Conservation (phyloP, 2,329 filamentous ascomycete species). For the Cytospora leucostoma region DNA sequence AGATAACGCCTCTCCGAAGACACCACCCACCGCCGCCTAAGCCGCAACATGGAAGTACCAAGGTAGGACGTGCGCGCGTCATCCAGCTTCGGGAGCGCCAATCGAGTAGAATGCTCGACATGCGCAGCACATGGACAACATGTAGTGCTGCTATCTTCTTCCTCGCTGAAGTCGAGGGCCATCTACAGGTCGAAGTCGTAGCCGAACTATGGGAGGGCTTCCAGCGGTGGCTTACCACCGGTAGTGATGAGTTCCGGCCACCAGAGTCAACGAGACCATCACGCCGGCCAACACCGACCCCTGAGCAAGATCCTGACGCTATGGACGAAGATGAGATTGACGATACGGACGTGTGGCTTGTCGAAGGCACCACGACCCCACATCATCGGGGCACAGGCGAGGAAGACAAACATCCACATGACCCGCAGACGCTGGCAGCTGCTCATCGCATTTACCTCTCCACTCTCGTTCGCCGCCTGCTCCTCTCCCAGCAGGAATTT, state of each 20-base stretch:
- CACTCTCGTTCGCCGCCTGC: conserved; percentile 64
- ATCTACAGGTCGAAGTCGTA: conserved; percentile 88
- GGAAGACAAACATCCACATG: conserved; percentile 53
- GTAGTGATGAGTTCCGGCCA: conserved; percentile 36
- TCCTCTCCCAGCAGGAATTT: conserved; percentile 65
- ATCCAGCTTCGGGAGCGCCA: conserved; percentile 64
- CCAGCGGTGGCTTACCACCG: conserved; percentile 67
- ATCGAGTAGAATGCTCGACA: conserved; percentile 61
- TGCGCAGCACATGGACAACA: conserved; percentile 88
- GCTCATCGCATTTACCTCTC: conserved; percentile 78
- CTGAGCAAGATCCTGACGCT: not conserved
- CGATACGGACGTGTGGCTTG: conserved; percentile 47
- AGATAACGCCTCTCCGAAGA: conserved; percentile 74
- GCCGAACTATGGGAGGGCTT: conserved; percentile 80
- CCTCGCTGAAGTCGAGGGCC: conserved; percentile 81
- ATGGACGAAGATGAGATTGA: conserved; percentile 34
- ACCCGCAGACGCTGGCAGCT: conserved; percentile 80
- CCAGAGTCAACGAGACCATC: conserved; percentile 26
- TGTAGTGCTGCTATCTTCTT: conserved; percentile 87
- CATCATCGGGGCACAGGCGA: conserved; percentile 22
- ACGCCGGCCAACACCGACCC: conserved; percentile 11
- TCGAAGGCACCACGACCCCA: conserved; percentile 31
- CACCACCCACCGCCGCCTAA: conserved; percentile 73
- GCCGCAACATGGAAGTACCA: conserved; percentile 62
- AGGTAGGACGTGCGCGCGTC: conserved; percentile 61